Percentiles rank a stretch among this genome's conserved stretches.
phyloP scores from a whole-genome alignment of 106 monocot genomes.

The Allium cepa region DNA sequence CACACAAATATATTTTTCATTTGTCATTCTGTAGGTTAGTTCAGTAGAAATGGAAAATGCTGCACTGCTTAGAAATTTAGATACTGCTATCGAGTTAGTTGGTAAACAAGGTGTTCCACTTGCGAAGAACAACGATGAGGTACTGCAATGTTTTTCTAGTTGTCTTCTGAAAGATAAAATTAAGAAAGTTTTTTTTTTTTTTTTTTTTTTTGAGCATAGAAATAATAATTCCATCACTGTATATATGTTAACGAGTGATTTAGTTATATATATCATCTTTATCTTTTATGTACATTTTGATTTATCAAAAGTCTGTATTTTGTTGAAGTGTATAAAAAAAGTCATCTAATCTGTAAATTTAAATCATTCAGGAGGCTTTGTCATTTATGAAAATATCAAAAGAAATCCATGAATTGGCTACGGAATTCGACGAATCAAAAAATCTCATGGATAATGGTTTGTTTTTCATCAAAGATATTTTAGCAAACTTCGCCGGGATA shows the following conservation, averaged over 20 bases:
- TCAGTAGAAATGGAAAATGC: constrained; percentile 49
- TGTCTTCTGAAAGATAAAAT: too few species aligned
- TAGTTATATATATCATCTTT: too few species aligned
- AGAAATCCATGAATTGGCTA: constrained; percentile 31
- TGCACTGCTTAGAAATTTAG: constrained; percentile 39
- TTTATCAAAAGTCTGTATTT: too few species aligned
- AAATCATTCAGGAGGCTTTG: constrained; percentile 27
- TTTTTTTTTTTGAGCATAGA: too few species aligned
- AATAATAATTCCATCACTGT: too few species aligned
- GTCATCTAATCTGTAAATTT: not conserved
- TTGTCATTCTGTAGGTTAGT: constrained; percentile 30
- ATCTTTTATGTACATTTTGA: too few species aligned
- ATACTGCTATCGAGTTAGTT: constrained; percentile 47
- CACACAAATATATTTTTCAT: not conserved
- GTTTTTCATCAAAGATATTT: constrained; percentile 36
- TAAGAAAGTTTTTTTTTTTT: too few species aligned
- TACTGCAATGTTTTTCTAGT: not conserved
- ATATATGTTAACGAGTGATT: too few species aligned
- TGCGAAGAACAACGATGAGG: constrained; percentile 57
- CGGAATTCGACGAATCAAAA: constrained; percentile 42
- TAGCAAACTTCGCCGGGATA: constrained; percentile 25
- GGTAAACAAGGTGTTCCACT: constrained; percentile 52
- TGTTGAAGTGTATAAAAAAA: not conserved
- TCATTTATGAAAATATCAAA: constrained; percentile 10
- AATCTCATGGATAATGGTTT: constrained; percentile 18